Evolutionary conservation across 202 grass and related monocot genomes (phyloP).

Genomic region (Schoenoplectus tabernaemontani): DNA sequence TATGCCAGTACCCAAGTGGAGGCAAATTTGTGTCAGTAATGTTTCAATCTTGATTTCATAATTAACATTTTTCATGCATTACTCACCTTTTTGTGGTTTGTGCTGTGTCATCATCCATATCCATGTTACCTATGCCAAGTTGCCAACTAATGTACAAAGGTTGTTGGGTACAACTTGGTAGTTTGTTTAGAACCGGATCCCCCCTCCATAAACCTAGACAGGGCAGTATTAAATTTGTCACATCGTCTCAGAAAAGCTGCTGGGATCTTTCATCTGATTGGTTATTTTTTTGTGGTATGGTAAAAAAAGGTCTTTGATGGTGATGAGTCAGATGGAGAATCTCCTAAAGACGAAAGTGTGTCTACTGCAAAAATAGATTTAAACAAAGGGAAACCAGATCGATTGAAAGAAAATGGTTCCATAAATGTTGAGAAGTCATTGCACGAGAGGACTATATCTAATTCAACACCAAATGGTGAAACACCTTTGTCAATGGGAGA

Average conservation of each 20-base stretch:
- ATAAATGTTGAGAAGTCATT: constrained; percentile 31
- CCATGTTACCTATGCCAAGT: not conserved
- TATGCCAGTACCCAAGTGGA: not conserved
- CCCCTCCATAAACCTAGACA: not conserved
- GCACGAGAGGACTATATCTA: constrained; percentile 39
- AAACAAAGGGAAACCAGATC: constrained; percentile 31
- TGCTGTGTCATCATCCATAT: not conserved
- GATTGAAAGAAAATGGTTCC: constrained; percentile 36
- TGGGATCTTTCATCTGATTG: constrained; percentile 11
- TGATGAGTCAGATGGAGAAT: constrained; percentile 54
- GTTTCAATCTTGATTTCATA: not conserved
- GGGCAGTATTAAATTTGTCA: not conserved
- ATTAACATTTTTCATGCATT: not conserved
- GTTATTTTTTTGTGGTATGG: constrained; percentile 6
- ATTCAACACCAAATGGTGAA: constrained; percentile 29
- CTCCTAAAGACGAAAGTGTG: constrained; percentile 30
- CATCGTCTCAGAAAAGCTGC: not conserved
- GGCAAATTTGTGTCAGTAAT: not conserved
- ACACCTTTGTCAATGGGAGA: constrained; percentile 85
- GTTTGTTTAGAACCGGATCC: not conserved
- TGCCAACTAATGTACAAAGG: not conserved
- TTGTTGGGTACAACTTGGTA: not conserved
- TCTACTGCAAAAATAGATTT: constrained; percentile 37
- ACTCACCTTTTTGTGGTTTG: not conserved
- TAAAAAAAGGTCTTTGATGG: constrained; percentile 47